A percentile compares a stretch with the other conserved stretches of the same genome.
Conservation (phyloP, 345 rosid genomes). For the Murraya koenigii region DNA sequence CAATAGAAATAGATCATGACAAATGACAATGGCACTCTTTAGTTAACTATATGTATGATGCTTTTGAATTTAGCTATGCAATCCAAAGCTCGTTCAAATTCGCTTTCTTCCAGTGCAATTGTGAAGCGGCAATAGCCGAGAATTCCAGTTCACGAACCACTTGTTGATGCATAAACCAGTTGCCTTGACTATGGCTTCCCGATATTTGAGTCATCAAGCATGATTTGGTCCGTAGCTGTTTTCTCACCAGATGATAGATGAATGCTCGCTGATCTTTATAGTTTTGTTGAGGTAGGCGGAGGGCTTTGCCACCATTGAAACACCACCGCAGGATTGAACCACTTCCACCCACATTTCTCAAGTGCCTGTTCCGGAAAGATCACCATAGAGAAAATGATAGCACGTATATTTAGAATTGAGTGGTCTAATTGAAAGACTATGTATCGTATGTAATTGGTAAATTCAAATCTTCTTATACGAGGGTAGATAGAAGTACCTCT, state of each 20-base stretch:
- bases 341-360: no score
- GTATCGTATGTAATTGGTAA: neutral
- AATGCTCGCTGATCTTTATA: conserved; percentile 32
- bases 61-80: conserved; percentile 56
- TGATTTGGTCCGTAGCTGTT: conserved; percentile 28
- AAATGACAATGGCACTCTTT: neutral
- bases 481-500: no score
- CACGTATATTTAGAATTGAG: neutral
- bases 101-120: conserved; percentile 61
- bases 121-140: conserved; percentile 93
- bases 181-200: conserved; percentile 62
- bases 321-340: conserved; percentile 41
- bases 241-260: conserved; percentile 5
- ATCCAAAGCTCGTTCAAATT: conserved; percentile 70
- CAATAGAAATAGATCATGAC: neutral
- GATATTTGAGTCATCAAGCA: conserved; percentile 60
- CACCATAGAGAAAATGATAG: no score
- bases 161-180: conserved; percentile 83
- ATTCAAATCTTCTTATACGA: neutral
- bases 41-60: conserved; percentile 19
- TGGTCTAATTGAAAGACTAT: neutral
- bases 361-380: no score
- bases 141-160: conserved; percentile 82
- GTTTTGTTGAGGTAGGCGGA: conserved; percentile 56
- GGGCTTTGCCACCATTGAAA: conserved; percentile 90